A percentile compares a stretch with the other conserved stretches of the same genome.
These are phyloP conservation scores for Turnera subulata DNA, from an alignment of 345 rosid species.

Conservation along the genomic window DNA sequence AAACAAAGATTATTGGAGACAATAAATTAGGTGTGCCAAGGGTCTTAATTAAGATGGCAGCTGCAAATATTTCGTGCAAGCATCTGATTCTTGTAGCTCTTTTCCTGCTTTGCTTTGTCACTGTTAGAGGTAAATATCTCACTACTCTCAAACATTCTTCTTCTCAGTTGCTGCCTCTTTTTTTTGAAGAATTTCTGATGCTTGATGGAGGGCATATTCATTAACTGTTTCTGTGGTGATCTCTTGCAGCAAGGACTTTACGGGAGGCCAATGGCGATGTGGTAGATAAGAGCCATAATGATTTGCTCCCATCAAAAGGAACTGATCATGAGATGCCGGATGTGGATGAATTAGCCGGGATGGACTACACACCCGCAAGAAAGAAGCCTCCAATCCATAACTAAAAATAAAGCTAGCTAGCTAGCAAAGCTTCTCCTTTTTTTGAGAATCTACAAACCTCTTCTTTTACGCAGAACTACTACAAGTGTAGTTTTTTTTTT, in stretches of 20 bases:
- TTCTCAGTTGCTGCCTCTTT: no score
- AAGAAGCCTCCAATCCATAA: conserved; percentile 67
- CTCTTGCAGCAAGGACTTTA: conserved; percentile 41
- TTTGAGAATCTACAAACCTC: no score
- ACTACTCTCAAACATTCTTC: background rate
- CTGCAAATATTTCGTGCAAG: conserved; percentile 30
- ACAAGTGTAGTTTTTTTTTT: background rate
- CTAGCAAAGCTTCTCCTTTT: background rate
- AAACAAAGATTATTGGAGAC: background rate
- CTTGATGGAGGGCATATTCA: background rate
- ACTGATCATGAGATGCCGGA: conserved; percentile 6
- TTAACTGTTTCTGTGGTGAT: background rate
- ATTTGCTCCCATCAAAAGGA: conserved; percentile 9
- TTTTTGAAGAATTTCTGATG: background rate
- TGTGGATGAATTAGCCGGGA: conserved; percentile 32
- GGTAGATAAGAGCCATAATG: conserved; percentile 6
- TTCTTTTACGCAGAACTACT: background rate
- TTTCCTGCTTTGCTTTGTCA: conserved; percentile 38
- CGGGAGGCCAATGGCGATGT: conserved; percentile 12
- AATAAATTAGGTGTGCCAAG: background rate
- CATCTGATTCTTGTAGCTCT: conserved; percentile 32
- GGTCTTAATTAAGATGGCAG: conserved; percentile 23
- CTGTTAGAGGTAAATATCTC: conserved; percentile 29
- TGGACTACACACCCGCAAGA: conserved; percentile 59
- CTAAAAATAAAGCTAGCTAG: conserved; percentile 14